phyloP scores from a whole-genome alignment of 805 yeast genomes.

The Yarrowia divulgata region DNA sequence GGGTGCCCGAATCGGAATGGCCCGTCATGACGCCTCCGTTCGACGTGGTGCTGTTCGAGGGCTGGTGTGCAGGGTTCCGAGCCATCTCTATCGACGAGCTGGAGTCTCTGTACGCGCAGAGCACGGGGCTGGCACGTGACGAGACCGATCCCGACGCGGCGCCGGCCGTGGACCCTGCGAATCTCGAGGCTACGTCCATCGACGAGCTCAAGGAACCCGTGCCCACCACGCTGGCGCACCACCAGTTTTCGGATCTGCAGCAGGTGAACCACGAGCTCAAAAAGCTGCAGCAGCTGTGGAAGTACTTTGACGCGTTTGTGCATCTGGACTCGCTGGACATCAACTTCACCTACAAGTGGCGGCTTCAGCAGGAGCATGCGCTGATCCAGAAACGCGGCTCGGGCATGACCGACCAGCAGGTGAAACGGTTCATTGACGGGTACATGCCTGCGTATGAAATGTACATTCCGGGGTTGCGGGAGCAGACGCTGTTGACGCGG shows the following conservation, averaged over 20 bases:
- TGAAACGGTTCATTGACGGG: constrained; percentile 71
- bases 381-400: constrained; percentile 61
- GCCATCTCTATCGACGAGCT: constrained; percentile 53
- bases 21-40: constrained; percentile 51
- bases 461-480: constrained; percentile 52
- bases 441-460: constrained; percentile 86
- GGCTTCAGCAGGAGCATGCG: constrained; percentile 73
- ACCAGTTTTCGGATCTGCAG: constrained; percentile 48
- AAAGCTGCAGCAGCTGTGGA: constrained; percentile 64
- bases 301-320: constrained; percentile 64
- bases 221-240: constrained; percentile 46
- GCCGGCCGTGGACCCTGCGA: constrained; percentile 33
- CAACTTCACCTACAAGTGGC: constrained; percentile 75
- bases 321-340: constrained; percentile 67
- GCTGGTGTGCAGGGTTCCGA: constrained; percentile 89
- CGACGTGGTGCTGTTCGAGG: constrained; percentile 82
- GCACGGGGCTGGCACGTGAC: constrained; percentile 41
- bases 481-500: constrained; percentile 28
- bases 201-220: constrained; percentile 41
- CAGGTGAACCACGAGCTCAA: constrained; percentile 62
- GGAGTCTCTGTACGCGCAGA: constrained; percentile 47
- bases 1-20: constrained; percentile 58
- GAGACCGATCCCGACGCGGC: constrained; percentile 10
- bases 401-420: constrained; percentile 84
- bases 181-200: constrained; percentile 12